These are phyloP conservation scores for Candida pini DNA, from an alignment of 805 yeast genomes.

Conservation along the genomic window DNA sequence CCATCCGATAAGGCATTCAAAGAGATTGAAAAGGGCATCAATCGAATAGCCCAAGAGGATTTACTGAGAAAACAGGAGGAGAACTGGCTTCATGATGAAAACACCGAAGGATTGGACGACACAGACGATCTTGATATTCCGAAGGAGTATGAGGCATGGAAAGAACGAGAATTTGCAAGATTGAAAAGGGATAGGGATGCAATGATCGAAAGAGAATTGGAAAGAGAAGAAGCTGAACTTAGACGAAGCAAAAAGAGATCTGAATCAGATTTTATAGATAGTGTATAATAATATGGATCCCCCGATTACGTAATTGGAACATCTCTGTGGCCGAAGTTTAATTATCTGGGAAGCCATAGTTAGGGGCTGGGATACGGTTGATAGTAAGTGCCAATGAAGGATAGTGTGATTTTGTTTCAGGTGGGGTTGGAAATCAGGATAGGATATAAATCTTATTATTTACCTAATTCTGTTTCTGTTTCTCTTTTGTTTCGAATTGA, in stretches of 20 bases:
- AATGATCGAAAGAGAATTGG: slow-evolving; percentile 18
- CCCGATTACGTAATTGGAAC: no score
- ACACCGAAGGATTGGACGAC: slow-evolving; percentile 41
- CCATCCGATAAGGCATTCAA: slow-evolving; percentile 14
- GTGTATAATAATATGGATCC: no score
- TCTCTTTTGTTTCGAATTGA: no score
- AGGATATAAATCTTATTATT: no score
- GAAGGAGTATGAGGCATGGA: slow-evolving; percentile 32
- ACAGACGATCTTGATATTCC: slow-evolving; percentile 55
- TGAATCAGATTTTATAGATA: no score
- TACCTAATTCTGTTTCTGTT: no score
- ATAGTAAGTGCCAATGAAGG: no score
- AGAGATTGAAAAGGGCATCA: slow-evolving; percentile 23
- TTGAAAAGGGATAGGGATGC: slow-evolving; percentile 19
- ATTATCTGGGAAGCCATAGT: no score
- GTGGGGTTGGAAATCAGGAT: no score
- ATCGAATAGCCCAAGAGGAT: slow-evolving; percentile 16
- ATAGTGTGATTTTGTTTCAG: no score
- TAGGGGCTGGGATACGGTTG: no score
- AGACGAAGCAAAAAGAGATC: not conserved
- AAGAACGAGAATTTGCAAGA: slow-evolving; percentile 23
- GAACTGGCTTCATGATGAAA: slow-evolving; percentile 16
- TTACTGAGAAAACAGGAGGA: slow-evolving; percentile 17
- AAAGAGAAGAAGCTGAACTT: slow-evolving; percentile 19
- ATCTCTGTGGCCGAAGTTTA: no score